Percentiles rank a stretch among this genome's conserved stretches.
These are phyloP conservation scores for Coriaria nepalensis DNA, from an alignment of 306 rosid genomes.

Conservation along the genomic window DNA sequence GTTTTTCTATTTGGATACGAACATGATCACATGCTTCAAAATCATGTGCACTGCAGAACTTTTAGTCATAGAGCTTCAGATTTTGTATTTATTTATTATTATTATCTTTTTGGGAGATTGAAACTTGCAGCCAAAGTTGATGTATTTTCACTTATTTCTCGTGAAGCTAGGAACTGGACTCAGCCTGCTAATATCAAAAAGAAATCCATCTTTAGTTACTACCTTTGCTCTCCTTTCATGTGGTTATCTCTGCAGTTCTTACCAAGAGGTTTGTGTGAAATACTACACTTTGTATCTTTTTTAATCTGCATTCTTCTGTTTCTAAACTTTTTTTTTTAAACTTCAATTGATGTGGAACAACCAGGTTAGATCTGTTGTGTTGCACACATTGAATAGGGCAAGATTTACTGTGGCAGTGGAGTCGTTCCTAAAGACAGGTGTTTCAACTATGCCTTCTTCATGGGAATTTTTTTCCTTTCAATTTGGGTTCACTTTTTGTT, in stretches of 20 bases:
- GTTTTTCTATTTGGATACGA: too few relatives aligned
- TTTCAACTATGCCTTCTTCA: conserved; percentile 6
- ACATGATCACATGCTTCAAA: too few relatives aligned
- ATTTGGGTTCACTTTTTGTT: conserved; percentile 2
- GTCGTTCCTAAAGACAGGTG: conserved; percentile 82
- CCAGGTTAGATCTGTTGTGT: conserved; percentile 87
- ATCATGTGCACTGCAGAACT: too few relatives aligned
- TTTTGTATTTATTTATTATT: background rate
- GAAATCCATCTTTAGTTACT: conserved; percentile 70
- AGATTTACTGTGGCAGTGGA: conserved; percentile 89
- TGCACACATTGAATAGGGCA: conserved; percentile 84
- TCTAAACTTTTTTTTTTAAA: conserved; percentile 9
- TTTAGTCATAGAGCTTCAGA: too few relatives aligned
- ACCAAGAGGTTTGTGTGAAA: conserved; percentile 55
- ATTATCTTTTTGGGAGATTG: background rate
- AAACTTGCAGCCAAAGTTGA: conserved; percentile 6
- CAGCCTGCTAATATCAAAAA: conserved; percentile 68
- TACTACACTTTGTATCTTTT: conserved; percentile 5
- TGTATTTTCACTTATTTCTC: conserved; percentile 16
- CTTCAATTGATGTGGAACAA: conserved; percentile 11
- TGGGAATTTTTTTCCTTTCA: too few relatives aligned
- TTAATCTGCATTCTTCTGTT: conserved; percentile 5
- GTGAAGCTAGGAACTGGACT: conserved; percentile 94
- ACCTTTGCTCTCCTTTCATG: conserved; percentile 89
- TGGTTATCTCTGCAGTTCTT: conserved; percentile 86